These are phyloP conservation scores for Fulvia fulva DNA, from an alignment of 2,329 filamentous ascomycete species.

Conservation along the genomic window DNA sequence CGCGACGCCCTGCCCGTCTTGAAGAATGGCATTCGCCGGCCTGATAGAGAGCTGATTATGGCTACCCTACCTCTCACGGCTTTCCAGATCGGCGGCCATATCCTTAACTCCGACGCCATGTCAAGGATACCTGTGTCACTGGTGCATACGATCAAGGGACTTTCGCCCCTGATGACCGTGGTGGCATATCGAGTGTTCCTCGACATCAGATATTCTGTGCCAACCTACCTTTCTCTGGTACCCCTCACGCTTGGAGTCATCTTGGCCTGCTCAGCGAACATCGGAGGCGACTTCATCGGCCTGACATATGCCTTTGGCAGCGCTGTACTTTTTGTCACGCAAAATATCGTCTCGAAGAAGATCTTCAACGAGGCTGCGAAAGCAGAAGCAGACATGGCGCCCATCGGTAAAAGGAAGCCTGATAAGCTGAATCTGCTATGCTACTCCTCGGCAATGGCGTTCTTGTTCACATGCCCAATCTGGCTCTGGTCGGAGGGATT, in stretches of 20 bases:
- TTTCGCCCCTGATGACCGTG: slow-evolving; percentile 93
- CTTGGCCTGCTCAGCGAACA: slow-evolving; percentile 89
- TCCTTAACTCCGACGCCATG: slow-evolving; percentile 89
- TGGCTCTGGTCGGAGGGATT: slow-evolving; percentile 93
- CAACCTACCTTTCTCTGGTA: slow-evolving; percentile 73
- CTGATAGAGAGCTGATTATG: slow-evolving; percentile 73
- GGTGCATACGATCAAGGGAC: slow-evolving; percentile 96
- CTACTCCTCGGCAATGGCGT: slow-evolving; percentile 93
- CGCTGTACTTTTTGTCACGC: slow-evolving; percentile 92
- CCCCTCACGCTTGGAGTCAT: slow-evolving; percentile 92
- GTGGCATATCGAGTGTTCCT: slow-evolving; percentile 87
- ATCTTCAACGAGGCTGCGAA: slow-evolving; percentile 92
- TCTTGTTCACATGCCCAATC: slow-evolving; percentile 80
- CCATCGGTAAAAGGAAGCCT: slow-evolving; percentile 67
- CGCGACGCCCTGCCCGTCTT: slow-evolving; percentile 71
- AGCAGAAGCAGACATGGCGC: slow-evolving; percentile 69
- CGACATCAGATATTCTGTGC: slow-evolving; percentile 77
- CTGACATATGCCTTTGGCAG: slow-evolving; percentile 82
- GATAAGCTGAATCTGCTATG: slow-evolving; percentile 96
- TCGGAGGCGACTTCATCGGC: slow-evolving; percentile 86
- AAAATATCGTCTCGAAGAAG: slow-evolving; percentile 97
- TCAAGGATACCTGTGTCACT: slow-evolving; percentile 93
- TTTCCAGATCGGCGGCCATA: slow-evolving; percentile 91
- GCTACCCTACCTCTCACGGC: slow-evolving; percentile 87
- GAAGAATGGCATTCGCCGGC: slow-evolving; percentile 75